Percentiles rank a stretch among this genome's conserved stretches.
phyloP scores from a whole-genome alignment of 257 asterid species.

The Gentiana dahurica region DNA sequence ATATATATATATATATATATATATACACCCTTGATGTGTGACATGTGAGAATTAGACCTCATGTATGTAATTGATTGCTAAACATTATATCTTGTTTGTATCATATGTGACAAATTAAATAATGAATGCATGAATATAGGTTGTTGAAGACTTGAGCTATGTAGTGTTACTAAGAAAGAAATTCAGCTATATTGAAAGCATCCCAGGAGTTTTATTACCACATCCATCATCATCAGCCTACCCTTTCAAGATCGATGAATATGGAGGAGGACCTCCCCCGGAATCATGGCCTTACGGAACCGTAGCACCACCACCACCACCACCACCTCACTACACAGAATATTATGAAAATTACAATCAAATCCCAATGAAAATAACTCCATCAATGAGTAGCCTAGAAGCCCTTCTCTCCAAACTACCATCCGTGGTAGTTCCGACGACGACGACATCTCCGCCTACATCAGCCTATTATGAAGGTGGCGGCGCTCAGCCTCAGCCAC shows the following conservation, averaged over 20 bases:
- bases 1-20: no score
- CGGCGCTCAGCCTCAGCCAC: conserved; percentile 16
- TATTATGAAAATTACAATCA: conserved; percentile 17
- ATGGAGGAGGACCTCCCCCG: conserved; percentile 6
- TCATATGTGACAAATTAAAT: no score
- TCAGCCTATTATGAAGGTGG: conserved; percentile 17
- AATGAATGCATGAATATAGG: conserved; percentile 25
- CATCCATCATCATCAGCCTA: conserved; percentile 82
- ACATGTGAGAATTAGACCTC: no score
- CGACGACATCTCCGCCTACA: conserved; percentile 15
- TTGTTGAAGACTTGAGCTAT: conserved; percentile 84
- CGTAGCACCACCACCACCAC: conserved; percentile 11
- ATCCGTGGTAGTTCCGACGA: conserved; percentile 54
- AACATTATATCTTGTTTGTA: no score
- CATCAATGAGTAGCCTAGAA: conserved; percentile 96
- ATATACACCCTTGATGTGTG: no score
- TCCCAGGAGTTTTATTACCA: conserved; percentile 88
- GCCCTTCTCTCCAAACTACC: conserved; percentile 94
- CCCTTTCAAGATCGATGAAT: conserved; percentile 41
- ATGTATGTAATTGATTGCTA: no score
- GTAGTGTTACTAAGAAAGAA: conserved; percentile 86
- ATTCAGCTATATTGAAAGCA: conserved; percentile 84
- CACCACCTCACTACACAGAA: conserved; percentile 21
- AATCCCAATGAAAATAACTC: conserved; percentile 50
- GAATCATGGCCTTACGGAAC: conserved; percentile 45